phyloP scores from a whole-genome alignment of 2,329 filamentous ascomycete species.

The Arthroderma uncinatum region DNA sequence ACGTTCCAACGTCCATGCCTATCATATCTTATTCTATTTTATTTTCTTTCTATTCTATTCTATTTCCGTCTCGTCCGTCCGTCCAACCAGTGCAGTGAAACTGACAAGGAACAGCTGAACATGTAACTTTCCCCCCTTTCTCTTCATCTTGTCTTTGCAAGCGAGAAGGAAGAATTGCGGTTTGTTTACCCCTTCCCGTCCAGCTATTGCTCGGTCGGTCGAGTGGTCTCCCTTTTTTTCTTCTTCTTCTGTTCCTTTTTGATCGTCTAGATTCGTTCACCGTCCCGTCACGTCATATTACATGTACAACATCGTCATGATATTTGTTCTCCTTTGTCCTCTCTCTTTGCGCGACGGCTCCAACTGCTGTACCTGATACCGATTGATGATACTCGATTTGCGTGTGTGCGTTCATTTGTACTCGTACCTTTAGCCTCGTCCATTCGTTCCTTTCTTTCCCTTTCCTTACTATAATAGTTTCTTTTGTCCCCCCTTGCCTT shows the following conservation, averaged over 20 bases:
- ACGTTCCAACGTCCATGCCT: constrained; percentile 21
- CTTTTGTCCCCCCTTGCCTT: background rate
- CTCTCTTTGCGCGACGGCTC: background rate
- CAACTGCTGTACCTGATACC: background rate
- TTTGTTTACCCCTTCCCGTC: background rate
- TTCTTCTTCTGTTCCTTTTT: background rate
- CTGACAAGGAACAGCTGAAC: background rate
- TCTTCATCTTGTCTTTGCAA: background rate
- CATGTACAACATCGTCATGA: background rate
- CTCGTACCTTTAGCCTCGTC: background rate
- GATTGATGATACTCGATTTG: background rate
- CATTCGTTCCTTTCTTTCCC: background rate
- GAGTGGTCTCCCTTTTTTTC: background rate
- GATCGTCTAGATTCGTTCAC: background rate
- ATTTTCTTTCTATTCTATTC: constrained; percentile 1
- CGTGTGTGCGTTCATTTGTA: background rate
- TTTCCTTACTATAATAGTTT: background rate
- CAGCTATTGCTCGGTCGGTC: too few relatives aligned
- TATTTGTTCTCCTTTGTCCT: background rate
- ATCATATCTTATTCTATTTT: constrained; percentile 11
- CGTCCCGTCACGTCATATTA: background rate
- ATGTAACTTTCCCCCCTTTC: background rate
- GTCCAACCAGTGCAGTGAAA: background rate
- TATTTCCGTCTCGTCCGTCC: background rate
- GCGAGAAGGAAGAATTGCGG: background rate